Evolutionary conservation across 23 red algal genomes (phyloP), one percentile per base, ranked within the genome.

Genomic region (Gracilaria gracilis): DNA sequence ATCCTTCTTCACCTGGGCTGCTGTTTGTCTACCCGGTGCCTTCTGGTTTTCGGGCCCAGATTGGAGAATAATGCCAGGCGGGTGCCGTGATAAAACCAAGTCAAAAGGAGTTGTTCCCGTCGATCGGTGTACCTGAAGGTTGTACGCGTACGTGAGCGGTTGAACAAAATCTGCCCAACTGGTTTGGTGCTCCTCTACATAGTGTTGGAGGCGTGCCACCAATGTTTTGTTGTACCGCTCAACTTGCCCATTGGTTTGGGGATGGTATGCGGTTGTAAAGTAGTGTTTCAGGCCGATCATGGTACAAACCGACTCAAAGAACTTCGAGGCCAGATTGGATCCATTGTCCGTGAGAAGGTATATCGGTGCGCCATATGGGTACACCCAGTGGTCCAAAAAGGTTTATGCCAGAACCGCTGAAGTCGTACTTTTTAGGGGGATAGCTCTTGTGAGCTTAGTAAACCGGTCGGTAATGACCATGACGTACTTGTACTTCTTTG

Each of bases 381-480:
- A 51, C 0, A 80, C 51, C 48, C 86, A 80, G 27, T 90, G 7
- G 6, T 50, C 36, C 29, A 90, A 49, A 61, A 90, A 80, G 11
- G 25, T 48, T 23, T 23, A 0, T 1, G 71, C 69, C 33, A 80
- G 20, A 8, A 20, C 69, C 7, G 35, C 0, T 4, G 72, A 9
- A 0, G 4, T 61, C 0, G 42, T 90, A 4, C 16, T 46, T 57
- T 59, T 80, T 14, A 80, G 32, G 4, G 4, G 42, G 4, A 46
- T 46, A 4, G 42, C 42, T 11, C 42, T 46, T 46, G 42, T 46
- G 5, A 46, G 71, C 66, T 90, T 90, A 4, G 16, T 25, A 48
- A 61, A 79, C 44, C 71, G 86, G 48, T 80, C 86, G 74, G 46
- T 66, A 72, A 80, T 90, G 27, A 64, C 55, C 4, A 90, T 11